Base-by-base conservation (phyloP, 306 rosid species). In the Leucaena leucocephala region DNA sequence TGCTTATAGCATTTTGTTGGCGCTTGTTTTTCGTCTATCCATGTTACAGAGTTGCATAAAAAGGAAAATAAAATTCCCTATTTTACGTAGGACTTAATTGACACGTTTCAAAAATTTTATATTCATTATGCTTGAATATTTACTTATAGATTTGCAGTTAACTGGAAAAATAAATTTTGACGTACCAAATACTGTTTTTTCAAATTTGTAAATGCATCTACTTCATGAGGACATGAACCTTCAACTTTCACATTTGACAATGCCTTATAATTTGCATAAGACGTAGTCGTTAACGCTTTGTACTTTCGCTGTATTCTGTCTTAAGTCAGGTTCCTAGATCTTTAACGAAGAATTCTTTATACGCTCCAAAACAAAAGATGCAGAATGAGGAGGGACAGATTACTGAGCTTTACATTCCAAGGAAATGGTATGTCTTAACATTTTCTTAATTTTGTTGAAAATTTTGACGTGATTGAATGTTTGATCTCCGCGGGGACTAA, bases 371-470 rank as follows among this genome's bases (percentile, higher is more conserved):
- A 34, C 9, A 33, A 21, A 86, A 80, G 80, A 86, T 86, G 84
- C 87, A 81, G 84, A 86, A 86, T 82, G 87, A 86, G 7, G 89
- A 86, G 34, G 87, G 87, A 42, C 82, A 84, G 48, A 78, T 81
- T 72, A 86, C 87, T 0, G 87, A 84, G 68, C 89, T 86, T 44
- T 86, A 86, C 82, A 84, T 86, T 62, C 89, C 89, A 8, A 84
- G 89, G 82, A 86, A 86, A 68, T 86, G 89, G 89, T 81, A 84
- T 3, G 27, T 15, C 13, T 43, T 54, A 2, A 3, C 33, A 22
- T 52, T 27, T 54, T 7, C 1, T 8, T 43, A 12, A 8, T 68
- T 54, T 4, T 6, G 3, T 19, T 65, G 12, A 19, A 38, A 61
- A 3, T 42, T 49, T 4, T n/a, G 35, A 38, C 68, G 72, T n/a